Percentiles rank a stretch among this genome's conserved stretches.
These are phyloP conservation scores for Fusarium vanettenii DNA, from an alignment of 2,329 filamentous ascomycete genomes.

Conservation along the genomic window DNA sequence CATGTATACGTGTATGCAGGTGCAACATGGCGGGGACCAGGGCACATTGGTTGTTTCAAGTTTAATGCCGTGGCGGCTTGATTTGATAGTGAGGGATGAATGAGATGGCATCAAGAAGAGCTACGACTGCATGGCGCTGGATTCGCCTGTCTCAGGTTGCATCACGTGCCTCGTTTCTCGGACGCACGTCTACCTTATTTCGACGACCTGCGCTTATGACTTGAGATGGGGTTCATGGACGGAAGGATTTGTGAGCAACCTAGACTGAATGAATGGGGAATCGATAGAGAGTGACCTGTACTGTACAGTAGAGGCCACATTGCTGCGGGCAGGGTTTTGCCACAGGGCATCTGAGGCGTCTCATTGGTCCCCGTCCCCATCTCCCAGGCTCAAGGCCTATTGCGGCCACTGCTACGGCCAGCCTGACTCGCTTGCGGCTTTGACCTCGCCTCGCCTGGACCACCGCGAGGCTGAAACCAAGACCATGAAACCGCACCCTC, in stretches of 20 bases:
- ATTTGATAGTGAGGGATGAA: background rate
- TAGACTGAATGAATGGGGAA: background rate
- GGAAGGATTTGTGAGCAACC: background rate
- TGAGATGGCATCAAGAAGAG: background rate
- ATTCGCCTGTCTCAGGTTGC: slow-evolving; percentile 20
- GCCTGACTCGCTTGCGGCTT: slow-evolving; percentile 35
- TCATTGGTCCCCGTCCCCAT: slow-evolving; percentile 35
- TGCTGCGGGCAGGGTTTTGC: slow-evolving; percentile 25
- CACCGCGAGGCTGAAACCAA: slow-evolving; percentile 37
- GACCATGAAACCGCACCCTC: slow-evolving; percentile 32
- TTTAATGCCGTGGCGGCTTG: background rate
- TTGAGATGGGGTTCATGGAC: background rate
- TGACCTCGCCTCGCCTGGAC: slow-evolving; percentile 28
- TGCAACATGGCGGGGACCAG: background rate
- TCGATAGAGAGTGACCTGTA: background rate
- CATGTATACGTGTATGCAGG: background rate
- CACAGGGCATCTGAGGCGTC: slow-evolving; percentile 26
- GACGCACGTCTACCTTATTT: slow-evolving; percentile 5
- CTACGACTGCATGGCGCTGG: slow-evolving; percentile 8
- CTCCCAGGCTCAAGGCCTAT: background rate
- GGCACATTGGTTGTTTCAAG: background rate
- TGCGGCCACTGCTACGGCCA: background rate
- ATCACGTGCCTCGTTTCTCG: slow-evolving; percentile 17
- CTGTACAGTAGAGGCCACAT: slow-evolving; percentile 1
- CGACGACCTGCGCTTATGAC: background rate